phyloP scores from a whole-genome alignment of 2,329 filamentous ascomycete species.

The Trichoderma citrinoviride region DNA sequence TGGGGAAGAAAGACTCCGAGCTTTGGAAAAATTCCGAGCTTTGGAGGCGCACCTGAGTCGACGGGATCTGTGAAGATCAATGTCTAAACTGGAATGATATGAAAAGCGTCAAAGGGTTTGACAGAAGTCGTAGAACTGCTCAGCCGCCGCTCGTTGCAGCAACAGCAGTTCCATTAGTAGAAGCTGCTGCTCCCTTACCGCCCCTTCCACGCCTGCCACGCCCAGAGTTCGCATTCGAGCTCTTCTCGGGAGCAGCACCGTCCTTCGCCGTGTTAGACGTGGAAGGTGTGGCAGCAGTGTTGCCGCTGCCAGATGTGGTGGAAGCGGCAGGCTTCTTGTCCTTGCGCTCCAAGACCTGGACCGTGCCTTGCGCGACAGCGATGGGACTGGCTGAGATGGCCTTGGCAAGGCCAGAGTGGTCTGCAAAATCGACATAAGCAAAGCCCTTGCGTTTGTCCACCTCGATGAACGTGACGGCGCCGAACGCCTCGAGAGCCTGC shows the following conservation, averaged over 20 bases:
- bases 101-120: constrained; percentile 1
- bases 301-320: constrained; percentile 22
- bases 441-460: constrained; percentile 95
- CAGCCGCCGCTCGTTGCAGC: constrained; percentile 22
- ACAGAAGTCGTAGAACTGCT: background rate
- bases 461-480: constrained; percentile 74
- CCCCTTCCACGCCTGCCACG: constrained; percentile 37
- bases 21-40: no score
- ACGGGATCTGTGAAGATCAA: background rate
- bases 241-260: constrained; percentile 31
- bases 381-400: constrained; percentile 81
- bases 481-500: constrained; percentile 70
- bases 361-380: constrained; percentile 76
- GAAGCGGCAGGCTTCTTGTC: constrained; percentile 48
- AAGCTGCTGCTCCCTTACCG: constrained; percentile 26
- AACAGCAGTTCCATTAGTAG: constrained; percentile 15
- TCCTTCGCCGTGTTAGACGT: constrained; percentile 21
- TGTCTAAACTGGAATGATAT: background rate
- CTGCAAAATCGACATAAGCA: constrained; percentile 85
- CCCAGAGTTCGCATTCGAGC: constrained; percentile 28
- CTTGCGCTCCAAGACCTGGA: constrained; percentile 82
- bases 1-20: no score
- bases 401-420: constrained; percentile 68
- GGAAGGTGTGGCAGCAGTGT: constrained; percentile 24
- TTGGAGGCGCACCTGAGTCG: background rate